Evolutionary conservation across 1,139 yeast genomes (phyloP), one percentile per base, ranked within the genome.

Genomic region (Taiozyma sp.): DNA sequence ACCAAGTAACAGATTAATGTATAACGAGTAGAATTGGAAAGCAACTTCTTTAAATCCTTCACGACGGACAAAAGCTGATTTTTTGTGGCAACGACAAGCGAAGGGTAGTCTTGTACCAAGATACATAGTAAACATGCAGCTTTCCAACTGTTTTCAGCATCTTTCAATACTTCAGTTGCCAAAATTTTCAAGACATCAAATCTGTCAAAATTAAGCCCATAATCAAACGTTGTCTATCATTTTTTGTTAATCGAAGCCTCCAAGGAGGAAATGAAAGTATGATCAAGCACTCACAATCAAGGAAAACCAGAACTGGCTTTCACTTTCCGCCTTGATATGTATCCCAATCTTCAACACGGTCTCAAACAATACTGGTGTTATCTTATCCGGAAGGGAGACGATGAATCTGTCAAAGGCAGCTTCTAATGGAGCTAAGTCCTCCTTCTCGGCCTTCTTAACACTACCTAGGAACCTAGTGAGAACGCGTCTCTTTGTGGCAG

Each of bases 221-320:
- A 59, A 45, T 59, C 59, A 13, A 40, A 40, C 19, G 28, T 40
- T 12, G 43, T 40, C 28, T 22, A 24, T 14, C 13, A 14, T 19
- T 19, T 14, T 4, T 8, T 24, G 28, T 40, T 22, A 40, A 29
- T 24, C 19, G 9, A 22, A 3, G 9, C 24, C 9, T 32, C 14
- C 34, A 10, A 14, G 19, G 16, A 32, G 5, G 7, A 38, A 38
- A 38, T 5, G 8, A 9, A 22, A 38, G 27, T 7, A 24, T 24
- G 5, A 24, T 19, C 27, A 12, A 3, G 2, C 47, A 57, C 64
- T 41, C 46, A 61, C 65, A 49, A 65, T 57, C 39, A 66, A 52
- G 8, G 52, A 45, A 49, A 57, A 62, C 67, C 67, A 65, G 48
- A 56, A 66, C 13, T 44, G 36, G 36, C 63, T 65, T 32, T 62